Base-by-base conservation (phyloP, 139 green algal species). In the Ettlia oleoabundans region DNA sequence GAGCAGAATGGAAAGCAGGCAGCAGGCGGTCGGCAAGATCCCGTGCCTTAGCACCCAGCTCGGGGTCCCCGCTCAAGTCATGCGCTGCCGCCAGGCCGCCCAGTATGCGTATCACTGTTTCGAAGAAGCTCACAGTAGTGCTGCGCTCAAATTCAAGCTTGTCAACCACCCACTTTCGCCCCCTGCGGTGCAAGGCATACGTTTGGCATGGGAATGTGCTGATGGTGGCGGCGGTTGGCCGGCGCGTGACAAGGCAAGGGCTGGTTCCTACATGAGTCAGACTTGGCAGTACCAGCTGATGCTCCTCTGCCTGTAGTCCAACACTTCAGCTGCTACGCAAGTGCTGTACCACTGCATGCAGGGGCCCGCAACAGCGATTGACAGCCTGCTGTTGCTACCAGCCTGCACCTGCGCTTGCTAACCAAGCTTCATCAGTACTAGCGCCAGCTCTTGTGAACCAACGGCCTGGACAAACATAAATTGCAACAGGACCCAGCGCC, bases 11-110 rank as follows among this genome's bases (percentile, higher is more conserved):
- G 70, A 98, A 98, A 4, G 91, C 90, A 7, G 92, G 89, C 77
- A 96, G 82, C 76, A 98, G 84, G 28, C 88, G 83, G 55, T 94
- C 74, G 0, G 87, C 94, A 63, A 91, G 61, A 38, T 87, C 84
- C 53, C 41, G 21, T 1, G 65, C 87, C 84, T 84, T 87, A 19
- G 47, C 37, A 26, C 19, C 73, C 73, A 80, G 37, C 32, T 26
- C 33, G 0, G 38, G 24, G 42, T 95, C 91, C 21, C 86, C 85
- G 24, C 83, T 89, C 10, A 96, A 86, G 79, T 96, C 89, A 81
- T 92, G 83, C 4, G 89, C 89, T 3, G 85, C 80, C 30, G 95
- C 22, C 37, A 96, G 80, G 30, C 93, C 84, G 22, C 84, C 84
- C 10, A 87, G 65, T 38, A 84, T 65, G 52, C 73, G 47, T 33